Evolutionary conservation across 2,329 filamentous ascomycete species (phyloP).

Genomic region (Xylaria sp.): DNA sequence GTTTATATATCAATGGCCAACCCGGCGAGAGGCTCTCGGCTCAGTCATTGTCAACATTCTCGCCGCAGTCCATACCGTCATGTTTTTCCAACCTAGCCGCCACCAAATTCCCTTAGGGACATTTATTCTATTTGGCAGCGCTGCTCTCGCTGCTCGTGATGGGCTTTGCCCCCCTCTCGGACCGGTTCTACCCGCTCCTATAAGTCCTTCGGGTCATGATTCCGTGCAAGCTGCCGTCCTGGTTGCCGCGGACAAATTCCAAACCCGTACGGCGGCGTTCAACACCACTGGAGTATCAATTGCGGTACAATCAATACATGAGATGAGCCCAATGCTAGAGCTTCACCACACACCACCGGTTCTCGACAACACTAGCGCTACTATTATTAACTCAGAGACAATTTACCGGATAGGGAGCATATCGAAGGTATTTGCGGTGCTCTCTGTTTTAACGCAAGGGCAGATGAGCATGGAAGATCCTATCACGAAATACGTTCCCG

Average conservation of each 20-base stretch:
- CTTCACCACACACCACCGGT: conserved; percentile 48
- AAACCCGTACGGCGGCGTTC: conserved; percentile 37
- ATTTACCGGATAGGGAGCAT: conserved; percentile 47
- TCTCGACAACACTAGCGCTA: conserved; percentile 38
- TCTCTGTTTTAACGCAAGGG: conserved; percentile 33
- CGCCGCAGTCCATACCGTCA: not conserved
- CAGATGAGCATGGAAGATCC: conserved; percentile 33
- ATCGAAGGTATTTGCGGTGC: conserved; percentile 43
- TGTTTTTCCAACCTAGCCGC: conserved; percentile 3
- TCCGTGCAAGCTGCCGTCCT: conserved; percentile 39
- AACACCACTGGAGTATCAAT: conserved; percentile 46
- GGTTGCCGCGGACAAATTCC: conserved; percentile 35
- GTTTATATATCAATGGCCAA: not conserved
- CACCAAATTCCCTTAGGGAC: conserved; percentile 6
- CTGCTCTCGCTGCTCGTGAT: conserved; percentile 33
- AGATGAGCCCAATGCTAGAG: conserved; percentile 45
- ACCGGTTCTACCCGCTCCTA: conserved; percentile 47
- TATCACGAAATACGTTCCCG: conserved; percentile 36
- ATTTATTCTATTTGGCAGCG: conserved; percentile 24
- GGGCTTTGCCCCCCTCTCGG: conserved; percentile 52
- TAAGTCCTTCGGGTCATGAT: conserved; percentile 40
- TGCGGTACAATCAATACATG: conserved; percentile 50
- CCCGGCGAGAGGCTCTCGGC: not conserved
- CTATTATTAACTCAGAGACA: conserved; percentile 40
- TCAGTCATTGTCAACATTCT: not conserved